phyloP scores from a whole-genome alignment of 805 yeast species.

The Zygosaccharomyces rouxii region DNA sequence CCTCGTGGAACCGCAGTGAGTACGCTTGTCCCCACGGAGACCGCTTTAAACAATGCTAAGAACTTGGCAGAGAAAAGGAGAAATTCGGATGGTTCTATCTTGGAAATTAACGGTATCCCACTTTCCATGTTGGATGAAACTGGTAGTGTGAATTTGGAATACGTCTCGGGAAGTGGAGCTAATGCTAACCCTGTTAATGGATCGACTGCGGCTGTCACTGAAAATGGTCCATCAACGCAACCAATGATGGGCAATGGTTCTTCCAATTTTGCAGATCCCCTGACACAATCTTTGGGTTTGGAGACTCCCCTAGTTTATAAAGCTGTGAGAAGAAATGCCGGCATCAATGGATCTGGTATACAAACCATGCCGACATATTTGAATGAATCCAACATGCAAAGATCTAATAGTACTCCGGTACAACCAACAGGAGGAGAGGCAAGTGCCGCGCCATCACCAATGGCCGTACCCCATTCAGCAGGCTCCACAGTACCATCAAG shows the following conservation, averaged over 20 bases:
- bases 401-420: conserved; percentile 12
- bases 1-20: conserved; percentile 92
- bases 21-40: conserved; percentile 80
- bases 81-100: conserved; percentile 31
- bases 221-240: background rate
- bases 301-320: background rate
- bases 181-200: background rate
- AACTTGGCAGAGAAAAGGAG: conserved; percentile 24
- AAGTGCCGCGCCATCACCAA: background rate
- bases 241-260: conserved; percentile 1
- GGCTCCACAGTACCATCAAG: conserved; percentile 3
- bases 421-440: background rate
- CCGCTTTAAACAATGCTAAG: conserved; percentile 49
- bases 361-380: conserved; percentile 2
- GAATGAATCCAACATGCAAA: conserved; percentile 10
- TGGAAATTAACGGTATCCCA: conserved; percentile 66
- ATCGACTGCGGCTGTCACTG: background rate
- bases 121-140: conserved; percentile 72
- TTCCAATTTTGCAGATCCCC: conserved; percentile 1
- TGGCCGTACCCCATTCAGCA: background rate
- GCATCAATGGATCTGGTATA: background rate
- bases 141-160: conserved; percentile 49
- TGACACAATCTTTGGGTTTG: conserved; percentile 3
- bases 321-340: background rate
- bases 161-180: background rate